A percentile compares a stretch with the other conserved stretches of the same genome.
Evolutionary conservation across 108 stramenopile species (phyloP).

Genomic region (Nannochloropsis oceanica): DNA sequence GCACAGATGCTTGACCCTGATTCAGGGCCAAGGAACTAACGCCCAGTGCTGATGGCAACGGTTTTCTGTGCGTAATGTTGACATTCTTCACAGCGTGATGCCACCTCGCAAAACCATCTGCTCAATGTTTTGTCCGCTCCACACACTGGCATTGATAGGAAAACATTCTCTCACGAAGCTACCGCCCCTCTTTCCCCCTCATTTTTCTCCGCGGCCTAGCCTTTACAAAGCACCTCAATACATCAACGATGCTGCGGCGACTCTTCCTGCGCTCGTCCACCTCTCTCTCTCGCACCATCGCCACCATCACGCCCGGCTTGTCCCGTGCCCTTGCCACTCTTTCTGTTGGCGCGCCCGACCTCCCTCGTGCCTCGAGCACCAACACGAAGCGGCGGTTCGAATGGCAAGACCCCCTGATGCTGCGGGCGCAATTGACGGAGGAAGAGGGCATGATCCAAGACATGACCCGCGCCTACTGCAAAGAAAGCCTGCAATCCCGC

Average conservation of each 20-base stretch:
- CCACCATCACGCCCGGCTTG: background rate
- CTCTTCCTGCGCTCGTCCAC: background rate
- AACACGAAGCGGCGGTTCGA: background rate
- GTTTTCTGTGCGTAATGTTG: no score
- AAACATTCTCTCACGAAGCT: no score
- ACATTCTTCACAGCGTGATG: no score
- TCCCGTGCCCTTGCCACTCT: background rate
- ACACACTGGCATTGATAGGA: no score
- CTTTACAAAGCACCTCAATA: background rate
- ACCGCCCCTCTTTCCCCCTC: no score
- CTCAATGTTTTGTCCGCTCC: no score
- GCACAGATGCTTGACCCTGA: no score
- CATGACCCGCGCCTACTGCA: constrained; percentile 55
- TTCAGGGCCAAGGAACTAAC: no score
- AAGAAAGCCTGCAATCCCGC: constrained; percentile 54
- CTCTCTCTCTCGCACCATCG: background rate
- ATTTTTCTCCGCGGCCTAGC: no score
- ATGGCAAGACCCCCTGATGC: background rate
- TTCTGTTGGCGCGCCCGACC: background rate
- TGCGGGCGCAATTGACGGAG: background rate
- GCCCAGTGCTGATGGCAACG: no score
- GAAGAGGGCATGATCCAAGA: constrained; percentile 34
- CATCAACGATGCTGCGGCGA: background rate
- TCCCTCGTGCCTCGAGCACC: background rate
- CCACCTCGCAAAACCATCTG: no score